Percentiles rank a stretch among this genome's conserved stretches.
phyloP scores from a whole-genome alignment of 192 early-diverging fungal species.

The Gryganskiella cystojenkinii region DNA sequence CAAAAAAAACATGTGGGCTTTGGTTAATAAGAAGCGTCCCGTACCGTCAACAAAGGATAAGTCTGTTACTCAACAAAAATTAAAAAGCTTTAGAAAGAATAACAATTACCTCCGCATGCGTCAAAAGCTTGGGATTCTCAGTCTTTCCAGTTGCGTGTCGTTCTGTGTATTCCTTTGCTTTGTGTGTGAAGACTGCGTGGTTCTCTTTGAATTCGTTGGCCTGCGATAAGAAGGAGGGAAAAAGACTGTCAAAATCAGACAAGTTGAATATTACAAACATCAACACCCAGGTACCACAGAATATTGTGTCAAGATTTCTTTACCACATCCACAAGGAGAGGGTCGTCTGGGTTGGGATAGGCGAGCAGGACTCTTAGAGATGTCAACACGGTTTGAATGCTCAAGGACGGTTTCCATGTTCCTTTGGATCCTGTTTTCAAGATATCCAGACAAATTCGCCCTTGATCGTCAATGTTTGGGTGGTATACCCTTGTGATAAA shows the following conservation, averaged over 20 bases:
- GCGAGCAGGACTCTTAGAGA: slow-evolving; percentile 68
- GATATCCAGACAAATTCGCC: slow-evolving; percentile 80
- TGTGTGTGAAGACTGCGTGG: neutral
- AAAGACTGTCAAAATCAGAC: neutral
- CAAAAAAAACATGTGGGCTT: no score
- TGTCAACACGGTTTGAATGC: slow-evolving; percentile 67
- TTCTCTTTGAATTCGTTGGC: neutral
- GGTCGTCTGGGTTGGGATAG: slow-evolving; percentile 80
- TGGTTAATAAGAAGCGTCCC: no score
- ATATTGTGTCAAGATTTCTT: neutral
- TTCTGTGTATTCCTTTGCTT: neutral
- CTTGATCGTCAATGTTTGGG: slow-evolving; percentile 83
- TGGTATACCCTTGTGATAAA: slow-evolving; percentile 85
- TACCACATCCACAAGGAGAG: slow-evolving; percentile 77
- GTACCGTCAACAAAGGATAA: no score
- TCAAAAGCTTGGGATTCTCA: no score
- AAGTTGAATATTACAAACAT: neutral
- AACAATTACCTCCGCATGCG: neutral
- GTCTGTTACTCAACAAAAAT: no score
- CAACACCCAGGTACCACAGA: neutral
- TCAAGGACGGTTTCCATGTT: slow-evolving; percentile 78
- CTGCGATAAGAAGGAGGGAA: neutral
- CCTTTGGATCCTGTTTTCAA: slow-evolving; percentile 70
- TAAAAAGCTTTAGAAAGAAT: neutral
- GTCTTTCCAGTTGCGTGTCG: no score